Evolutionary conservation across 257 asterid genomes (phyloP).

Genomic region (Galeopsis tetrahit): DNA sequence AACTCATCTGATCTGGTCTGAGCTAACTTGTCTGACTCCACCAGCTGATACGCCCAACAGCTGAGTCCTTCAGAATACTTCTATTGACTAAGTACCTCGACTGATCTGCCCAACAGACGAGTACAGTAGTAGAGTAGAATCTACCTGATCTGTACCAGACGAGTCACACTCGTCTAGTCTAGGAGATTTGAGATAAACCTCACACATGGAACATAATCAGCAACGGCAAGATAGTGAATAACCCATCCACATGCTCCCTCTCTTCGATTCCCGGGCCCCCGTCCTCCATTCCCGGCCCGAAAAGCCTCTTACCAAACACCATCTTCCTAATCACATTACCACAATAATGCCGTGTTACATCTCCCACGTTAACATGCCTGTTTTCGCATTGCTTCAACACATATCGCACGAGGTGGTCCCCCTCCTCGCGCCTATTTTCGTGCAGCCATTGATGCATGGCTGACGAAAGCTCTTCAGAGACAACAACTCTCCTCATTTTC

Average conservation of each 20-base stretch:
- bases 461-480: slow-evolving; percentile 34
- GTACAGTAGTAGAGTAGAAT: too few species aligned
- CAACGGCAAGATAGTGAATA: slow-evolving; percentile 32
- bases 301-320: slow-evolving; percentile 32
- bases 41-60: too few species aligned
- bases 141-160: too few species aligned
- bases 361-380: slow-evolving; percentile 33
- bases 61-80: too few species aligned
- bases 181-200: too few species aligned
- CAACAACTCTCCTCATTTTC: slow-evolving; percentile 38
- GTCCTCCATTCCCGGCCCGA: slow-evolving; percentile 33
- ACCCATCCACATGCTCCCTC: not conserved
- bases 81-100: too few species aligned
- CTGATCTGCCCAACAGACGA: too few species aligned
- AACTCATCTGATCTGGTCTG: too few species aligned
- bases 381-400: slow-evolving; percentile 22
- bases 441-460: slow-evolving; percentile 34
- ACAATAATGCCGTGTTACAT: slow-evolving; percentile 27
- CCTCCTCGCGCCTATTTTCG: slow-evolving; percentile 37
- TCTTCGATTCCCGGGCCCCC: slow-evolving; percentile 44
- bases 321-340: slow-evolving; percentile 32
- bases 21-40: too few species aligned
- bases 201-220: slow-evolving; percentile 42
- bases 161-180: too few species aligned
- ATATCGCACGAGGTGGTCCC: slow-evolving; percentile 37